Base-by-base conservation (phyloP, 2,329 filamentous ascomycete genomes). In the Apiospora aurea region DNA sequence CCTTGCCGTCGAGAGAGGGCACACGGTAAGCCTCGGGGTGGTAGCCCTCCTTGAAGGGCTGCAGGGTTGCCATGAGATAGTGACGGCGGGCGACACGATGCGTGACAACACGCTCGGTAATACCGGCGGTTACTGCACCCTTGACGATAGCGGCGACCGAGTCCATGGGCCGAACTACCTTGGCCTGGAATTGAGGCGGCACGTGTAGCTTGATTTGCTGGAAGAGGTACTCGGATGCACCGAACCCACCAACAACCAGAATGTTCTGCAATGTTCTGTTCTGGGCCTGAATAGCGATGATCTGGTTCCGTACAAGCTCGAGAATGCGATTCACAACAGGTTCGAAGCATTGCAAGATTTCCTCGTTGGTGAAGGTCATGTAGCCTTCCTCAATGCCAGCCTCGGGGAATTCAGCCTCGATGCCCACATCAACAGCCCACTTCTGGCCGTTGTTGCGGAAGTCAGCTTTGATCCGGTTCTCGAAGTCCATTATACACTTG, bases 11-110 rank as follows among this genome's bases (percentile, higher is more conserved):
- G 71, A 99, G 89, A 74, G 94, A 97, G 24, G 96, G 96, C 34
- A 98, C 96, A 80, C 96, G 95, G 86, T 98, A 99, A 70, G 97
- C 95, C 83, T 99, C 96, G 14, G 96, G 96, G 81, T 99, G 96
- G 82, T 98, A 97, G 24, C 96, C 96, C 82, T 98, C 96, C 84
- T 98, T 98, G 88, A 99, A 99, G 0, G 96, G 96, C 82, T 99
- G 96, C 44, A 99, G 89, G 1, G 96, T 99, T 57, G 96, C 96
- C 96, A 99, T 98, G 78, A 99, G 94, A 84, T 99, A 99, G 85
- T 99, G 96, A 74, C 96, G 92, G 86, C 96, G 93, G 67, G 96
- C 96, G 72, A 99, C 94, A 88, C 96, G 96, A 80, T 97, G 96
- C 18, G 96, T 99, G 80, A 99, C 92, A 77, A 99, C 94, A 75